Percentiles rank a stretch among this genome's conserved stretches.
These are phyloP conservation scores for Quercus lobata DNA, from an alignment of 331 rosid species.

Conservation along the genomic window DNA sequence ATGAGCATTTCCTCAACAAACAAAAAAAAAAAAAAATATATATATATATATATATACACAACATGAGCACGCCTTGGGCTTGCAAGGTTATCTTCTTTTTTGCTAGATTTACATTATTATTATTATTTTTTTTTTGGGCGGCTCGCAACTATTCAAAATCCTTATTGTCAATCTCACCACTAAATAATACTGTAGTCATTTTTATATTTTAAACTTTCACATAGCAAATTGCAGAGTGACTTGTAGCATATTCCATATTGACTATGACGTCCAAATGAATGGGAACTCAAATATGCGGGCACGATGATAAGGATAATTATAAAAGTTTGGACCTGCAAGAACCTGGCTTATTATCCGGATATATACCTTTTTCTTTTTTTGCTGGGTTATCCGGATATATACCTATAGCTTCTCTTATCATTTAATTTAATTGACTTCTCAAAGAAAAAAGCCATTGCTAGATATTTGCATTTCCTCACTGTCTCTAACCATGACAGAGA, in stretches of 20 bases:
- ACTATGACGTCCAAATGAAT: conserved; percentile 6
- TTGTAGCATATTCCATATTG: not conserved
- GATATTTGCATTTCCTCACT: not conserved
- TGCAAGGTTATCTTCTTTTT: not conserved
- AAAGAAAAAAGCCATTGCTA: too few species aligned
- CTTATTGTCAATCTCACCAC: not conserved
- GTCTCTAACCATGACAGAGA: not conserved
- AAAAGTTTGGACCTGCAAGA: not conserved
- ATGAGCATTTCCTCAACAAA: not conserved
- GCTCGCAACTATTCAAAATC: not conserved
- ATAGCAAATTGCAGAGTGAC: not conserved
- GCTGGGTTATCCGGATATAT: not conserved
- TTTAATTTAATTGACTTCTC: not conserved
- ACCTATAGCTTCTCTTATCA: not conserved
- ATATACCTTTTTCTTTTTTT: not conserved
- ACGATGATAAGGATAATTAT: not conserved
- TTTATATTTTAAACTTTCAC: not conserved
- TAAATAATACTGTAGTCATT: not conserved
- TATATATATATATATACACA: too few species aligned
- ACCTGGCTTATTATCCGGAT: not conserved
- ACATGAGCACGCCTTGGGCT: not conserved
- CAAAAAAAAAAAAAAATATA: too few species aligned
- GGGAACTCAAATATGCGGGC: not conserved
- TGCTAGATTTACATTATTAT: too few species aligned
- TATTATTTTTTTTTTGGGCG: not conserved